Percentiles rank a stretch among this genome's conserved stretches.
Evolutionary conservation across 2,329 filamentous ascomycete genomes (phyloP).

Genomic region (Bipolaris zeicola): DNA sequence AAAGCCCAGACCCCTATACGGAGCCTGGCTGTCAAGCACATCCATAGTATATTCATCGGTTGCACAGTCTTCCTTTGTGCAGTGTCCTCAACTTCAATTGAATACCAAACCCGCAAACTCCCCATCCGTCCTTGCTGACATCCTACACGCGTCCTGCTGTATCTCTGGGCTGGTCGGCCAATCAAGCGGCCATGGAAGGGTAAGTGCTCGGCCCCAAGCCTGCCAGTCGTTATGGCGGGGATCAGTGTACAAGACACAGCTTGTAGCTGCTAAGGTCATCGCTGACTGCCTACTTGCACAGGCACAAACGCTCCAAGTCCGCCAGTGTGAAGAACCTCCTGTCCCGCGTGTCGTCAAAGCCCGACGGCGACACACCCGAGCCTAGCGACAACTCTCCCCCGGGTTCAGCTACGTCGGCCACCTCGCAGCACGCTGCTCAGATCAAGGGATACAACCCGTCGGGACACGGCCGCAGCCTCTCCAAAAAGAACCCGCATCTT

Average conservation of each 20-base stretch:
- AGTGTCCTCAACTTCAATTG: background rate
- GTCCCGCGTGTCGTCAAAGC: conserved; percentile 41
- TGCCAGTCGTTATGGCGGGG: conserved; percentile 17
- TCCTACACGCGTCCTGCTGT: background rate
- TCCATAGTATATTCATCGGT: background rate
- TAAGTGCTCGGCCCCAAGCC: conserved; percentile 29
- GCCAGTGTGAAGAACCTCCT: conserved; percentile 46
- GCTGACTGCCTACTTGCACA: conserved; percentile 19
- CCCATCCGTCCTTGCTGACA: background rate
- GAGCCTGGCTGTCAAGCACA: background rate
- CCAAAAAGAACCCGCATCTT: conserved; percentile 35
- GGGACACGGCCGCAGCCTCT: conserved; percentile 35
- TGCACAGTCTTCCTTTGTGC: too few relatives aligned
- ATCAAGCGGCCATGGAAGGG: conserved; percentile 40
- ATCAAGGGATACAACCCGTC: conserved; percentile 1
- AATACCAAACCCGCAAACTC: background rate
- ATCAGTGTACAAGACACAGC: conserved; percentile 5
- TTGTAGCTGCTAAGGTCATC: background rate
- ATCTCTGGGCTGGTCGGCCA: conserved; percentile 16
- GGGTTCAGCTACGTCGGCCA: conserved; percentile 28
- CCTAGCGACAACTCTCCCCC: conserved; percentile 23
- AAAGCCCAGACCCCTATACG: background rate
- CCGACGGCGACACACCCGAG: conserved; percentile 32
- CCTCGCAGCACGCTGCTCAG: conserved; percentile 30
- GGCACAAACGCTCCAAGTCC: conserved; percentile 53